phyloP scores from a whole-genome alignment of 345 rosid genomes.

The Lenwebbia sp. region DNA sequence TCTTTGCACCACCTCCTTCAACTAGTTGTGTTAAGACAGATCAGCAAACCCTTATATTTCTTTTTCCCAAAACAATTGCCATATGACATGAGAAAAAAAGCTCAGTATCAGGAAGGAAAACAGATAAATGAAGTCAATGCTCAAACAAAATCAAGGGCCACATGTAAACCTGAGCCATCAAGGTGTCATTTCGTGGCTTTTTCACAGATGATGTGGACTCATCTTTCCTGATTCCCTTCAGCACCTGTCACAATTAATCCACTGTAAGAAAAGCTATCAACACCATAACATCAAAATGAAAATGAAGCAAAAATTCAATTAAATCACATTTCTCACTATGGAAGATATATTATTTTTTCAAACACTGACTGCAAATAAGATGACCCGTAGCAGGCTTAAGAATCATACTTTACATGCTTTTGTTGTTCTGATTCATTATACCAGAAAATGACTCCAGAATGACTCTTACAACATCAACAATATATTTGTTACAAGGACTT shows the following conservation, averaged over 20 bases:
- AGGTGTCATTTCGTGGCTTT: conserved; percentile 50
- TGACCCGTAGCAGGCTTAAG: neutral
- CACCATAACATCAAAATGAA: neutral
- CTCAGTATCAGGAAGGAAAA: neutral
- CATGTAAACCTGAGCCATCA: conserved; percentile 69
- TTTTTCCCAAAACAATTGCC: neutral
- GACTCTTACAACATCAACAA: neutral
- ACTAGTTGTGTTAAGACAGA: neutral
- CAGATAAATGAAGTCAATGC: neutral
- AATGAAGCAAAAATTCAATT: neutral
- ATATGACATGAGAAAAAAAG: neutral
- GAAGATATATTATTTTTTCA: neutral
- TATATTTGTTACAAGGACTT: neutral
- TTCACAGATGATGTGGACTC: conserved; percentile 39
- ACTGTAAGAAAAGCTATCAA: conserved; percentile 16
- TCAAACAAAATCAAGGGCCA: neutral
- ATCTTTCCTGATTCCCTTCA: conserved; percentile 43
- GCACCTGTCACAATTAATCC: neutral
- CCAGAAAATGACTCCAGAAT: neutral
- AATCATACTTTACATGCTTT: neutral
- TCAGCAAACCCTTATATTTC: neutral
- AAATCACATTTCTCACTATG: neutral
- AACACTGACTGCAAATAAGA: neutral
- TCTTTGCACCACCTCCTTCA: neutral
- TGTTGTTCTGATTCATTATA: neutral